Evolutionary conservation across 345 rosid genomes (phyloP), one percentile per base, ranked within the genome.

Genomic region (Hirschfeldia incana): DNA sequence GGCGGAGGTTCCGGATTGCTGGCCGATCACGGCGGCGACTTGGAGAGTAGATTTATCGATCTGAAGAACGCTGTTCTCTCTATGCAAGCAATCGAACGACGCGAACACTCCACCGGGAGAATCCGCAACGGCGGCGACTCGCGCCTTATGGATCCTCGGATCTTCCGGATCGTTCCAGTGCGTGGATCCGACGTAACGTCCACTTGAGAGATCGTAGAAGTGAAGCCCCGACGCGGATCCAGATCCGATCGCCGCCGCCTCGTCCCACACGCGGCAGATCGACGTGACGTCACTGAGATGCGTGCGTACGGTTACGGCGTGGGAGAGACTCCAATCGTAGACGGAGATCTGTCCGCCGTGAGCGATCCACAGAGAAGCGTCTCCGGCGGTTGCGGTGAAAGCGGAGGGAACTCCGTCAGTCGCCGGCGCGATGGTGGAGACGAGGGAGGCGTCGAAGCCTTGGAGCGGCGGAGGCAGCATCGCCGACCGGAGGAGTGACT

Each of bases 281-380:
- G 96, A 87, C 39, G 89, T 84, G 83, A 94, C 81, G 36, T 89
- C 90, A 2, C 78, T 88, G 63, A 94, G 85, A 80, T 94, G 98
- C 2, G 98, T 92, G 10, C 98, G 95, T 12, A 89, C 80, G 33
- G 98, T 86, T 71, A 83, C 79, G 17, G 87, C 51, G 63, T 90
- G 94, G 5, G 83, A 63, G 37, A 94, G 89, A 53, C 84, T 88
- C 84, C 92, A 85, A 76, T 94, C 98, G 76, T 91, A 94, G 53
- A 86, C 76, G 15, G 98, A 94, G 55, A 94, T 81, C 80, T 89
- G 97, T 27, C 98, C 98, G 0, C 97, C 98, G 73, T 94, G 98
- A 34, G 95, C 97, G 32, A 92, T 86, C 92, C 93, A 92, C 29
- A 94, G 30, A 11, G 97, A 92, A 39, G 90, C 92, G 27, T 91